These are phyloP conservation scores for Pecoramyces ruminantium DNA, from an alignment of 192 early-diverging fungal species.

Conservation along the genomic window DNA sequence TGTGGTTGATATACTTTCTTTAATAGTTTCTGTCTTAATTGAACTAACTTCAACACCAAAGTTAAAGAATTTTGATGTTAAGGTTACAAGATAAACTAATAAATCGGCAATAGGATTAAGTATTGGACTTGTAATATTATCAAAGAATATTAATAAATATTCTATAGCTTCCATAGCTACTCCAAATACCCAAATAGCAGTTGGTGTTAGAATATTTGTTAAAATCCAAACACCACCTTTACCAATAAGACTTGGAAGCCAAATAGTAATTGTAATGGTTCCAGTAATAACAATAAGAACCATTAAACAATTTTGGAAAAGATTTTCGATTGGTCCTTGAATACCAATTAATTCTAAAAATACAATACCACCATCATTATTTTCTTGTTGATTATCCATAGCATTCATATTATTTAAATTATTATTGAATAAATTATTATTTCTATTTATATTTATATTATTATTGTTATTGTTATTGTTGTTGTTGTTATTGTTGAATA, in stretches of 20 bases:
- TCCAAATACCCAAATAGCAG: constrained; percentile 32
- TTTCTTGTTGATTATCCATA: neutral
- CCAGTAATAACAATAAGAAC: constrained; percentile 55
- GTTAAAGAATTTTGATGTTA: neutral
- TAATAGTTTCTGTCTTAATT: neutral
- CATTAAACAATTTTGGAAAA: constrained; percentile 66
- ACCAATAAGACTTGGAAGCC: neutral
- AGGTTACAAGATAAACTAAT: constrained; percentile 4
- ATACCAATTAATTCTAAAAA: constrained; percentile 80
- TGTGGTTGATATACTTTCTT: neutral
- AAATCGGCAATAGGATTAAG: neutral
- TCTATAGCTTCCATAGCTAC: constrained; percentile 57
- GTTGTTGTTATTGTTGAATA: neutral
- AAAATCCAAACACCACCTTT: constrained; percentile 56
- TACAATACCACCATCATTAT: constrained; percentile 4
- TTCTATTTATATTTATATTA: too few species aligned
- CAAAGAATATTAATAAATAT: constrained; percentile 19
- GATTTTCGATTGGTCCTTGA: constrained; percentile 59
- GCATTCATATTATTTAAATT: too few species aligned
- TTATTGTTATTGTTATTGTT: too few species aligned
- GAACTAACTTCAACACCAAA: neutral
- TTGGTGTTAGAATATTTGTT: constrained; percentile 26
- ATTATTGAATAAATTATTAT: too few species aligned
- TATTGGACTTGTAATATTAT: neutral
- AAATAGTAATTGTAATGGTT: constrained; percentile 21